Conservation (phyloP, 2,329 filamentous ascomycete genomes). For the Phialophora verrucosa region DNA sequence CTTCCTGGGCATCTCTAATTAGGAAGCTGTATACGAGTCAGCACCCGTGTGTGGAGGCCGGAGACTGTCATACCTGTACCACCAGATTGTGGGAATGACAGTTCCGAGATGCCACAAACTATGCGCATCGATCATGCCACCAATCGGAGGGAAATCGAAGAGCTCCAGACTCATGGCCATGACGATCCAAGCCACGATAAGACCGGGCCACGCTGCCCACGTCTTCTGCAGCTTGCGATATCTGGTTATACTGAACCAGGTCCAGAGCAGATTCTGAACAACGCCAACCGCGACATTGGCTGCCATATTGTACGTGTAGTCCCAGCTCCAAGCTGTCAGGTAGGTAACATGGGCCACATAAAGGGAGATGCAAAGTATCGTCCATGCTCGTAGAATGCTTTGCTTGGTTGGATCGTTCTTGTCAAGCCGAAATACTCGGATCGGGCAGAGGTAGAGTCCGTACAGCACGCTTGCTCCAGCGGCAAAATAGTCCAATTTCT, state of each 20-base stretch:
- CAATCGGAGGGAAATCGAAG: slow-evolving; percentile 87
- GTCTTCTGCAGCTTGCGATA: slow-evolving; percentile 72
- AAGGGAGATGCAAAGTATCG: slow-evolving; percentile 69
- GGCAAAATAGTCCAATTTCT: slow-evolving; percentile 95
- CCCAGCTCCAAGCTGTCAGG: slow-evolving; percentile 83
- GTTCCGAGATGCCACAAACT: slow-evolving; percentile 95
- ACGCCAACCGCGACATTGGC: slow-evolving; percentile 86
- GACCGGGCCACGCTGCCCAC: slow-evolving; percentile 88
- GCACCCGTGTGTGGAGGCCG: slow-evolving; percentile 1
- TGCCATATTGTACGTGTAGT: slow-evolving; percentile 98
- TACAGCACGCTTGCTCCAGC: slow-evolving; percentile 90
- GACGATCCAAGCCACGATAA: slow-evolving; percentile 90
- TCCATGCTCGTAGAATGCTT: slow-evolving; percentile 74
- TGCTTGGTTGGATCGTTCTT: slow-evolving; percentile 55
- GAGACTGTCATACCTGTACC: slow-evolving; percentile 81
- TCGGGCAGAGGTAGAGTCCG: slow-evolving; percentile 81
- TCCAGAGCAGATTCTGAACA: slow-evolving; percentile 84
- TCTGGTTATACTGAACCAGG: slow-evolving; percentile 75
- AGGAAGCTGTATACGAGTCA: slow-evolving; percentile 68
- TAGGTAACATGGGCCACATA: slow-evolving; percentile 82
- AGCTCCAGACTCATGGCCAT: slow-evolving; percentile 95
- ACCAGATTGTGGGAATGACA: slow-evolving; percentile 83
- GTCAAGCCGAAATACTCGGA: slow-evolving; percentile 85
- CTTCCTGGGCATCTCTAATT: slow-evolving; percentile 81
- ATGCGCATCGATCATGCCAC: slow-evolving; percentile 87